Evolutionary conservation across 129 eudicot genomes (phyloP).

Genomic region (Glebionis coronaria): DNA sequence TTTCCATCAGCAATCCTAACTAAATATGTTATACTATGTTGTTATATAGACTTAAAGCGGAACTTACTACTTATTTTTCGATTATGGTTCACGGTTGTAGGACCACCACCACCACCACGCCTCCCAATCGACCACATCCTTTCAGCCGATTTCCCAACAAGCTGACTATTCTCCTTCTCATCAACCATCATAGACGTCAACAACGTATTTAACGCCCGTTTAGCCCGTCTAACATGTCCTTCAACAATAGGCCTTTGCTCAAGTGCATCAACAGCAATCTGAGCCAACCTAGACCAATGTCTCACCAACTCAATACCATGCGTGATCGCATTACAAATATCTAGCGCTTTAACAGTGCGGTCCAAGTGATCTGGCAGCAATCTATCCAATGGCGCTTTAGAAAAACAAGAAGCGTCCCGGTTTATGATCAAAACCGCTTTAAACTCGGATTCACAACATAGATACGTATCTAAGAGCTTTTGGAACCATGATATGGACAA

Average conservation of each 20-base stretch:
- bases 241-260: conserved; percentile 67
- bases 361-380: conserved; percentile 66
- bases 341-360: conserved; percentile 75
- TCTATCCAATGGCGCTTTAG: conserved; percentile 74
- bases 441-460: conserved; percentile 79
- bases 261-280: conserved; percentile 58
- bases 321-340: conserved; percentile 73
- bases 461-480: conserved; percentile 61
- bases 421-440: conserved; percentile 66
- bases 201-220: conserved; percentile 55
- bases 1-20: too few relatives aligned
- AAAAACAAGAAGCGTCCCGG: conserved; percentile 54
- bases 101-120: conserved; percentile 21
- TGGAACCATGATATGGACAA: conserved; percentile 70
- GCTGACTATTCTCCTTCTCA: conserved; percentile 40
- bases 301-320: conserved; percentile 61
- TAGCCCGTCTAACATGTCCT: conserved; percentile 76
- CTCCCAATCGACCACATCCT: conserved; percentile 40
- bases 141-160: conserved; percentile 22
- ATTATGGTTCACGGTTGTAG: conserved; percentile 31
- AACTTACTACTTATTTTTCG: conserved; percentile 25
- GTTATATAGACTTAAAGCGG: neutral
- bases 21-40: too few relatives aligned
- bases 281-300: conserved; percentile 63
- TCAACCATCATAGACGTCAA: conserved; percentile 50